Percentiles rank a stretch among this genome's conserved stretches.
Conservation (phyloP, 2,329 filamentous ascomycete species). For the Ceratocystis cacaofunesta region DNA sequence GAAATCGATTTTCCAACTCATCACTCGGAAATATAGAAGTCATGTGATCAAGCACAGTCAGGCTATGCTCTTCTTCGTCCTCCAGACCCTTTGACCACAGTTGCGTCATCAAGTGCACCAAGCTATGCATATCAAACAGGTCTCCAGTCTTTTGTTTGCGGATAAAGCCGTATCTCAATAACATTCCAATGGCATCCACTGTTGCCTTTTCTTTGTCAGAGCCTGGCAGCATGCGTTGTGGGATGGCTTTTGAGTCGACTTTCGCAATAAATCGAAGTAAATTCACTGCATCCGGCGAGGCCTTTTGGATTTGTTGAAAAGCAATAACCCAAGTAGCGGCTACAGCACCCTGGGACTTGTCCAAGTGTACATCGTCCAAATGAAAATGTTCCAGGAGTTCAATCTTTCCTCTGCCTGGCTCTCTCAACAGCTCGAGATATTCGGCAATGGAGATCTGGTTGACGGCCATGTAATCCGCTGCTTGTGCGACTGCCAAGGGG, state of each 20-base stretch:
- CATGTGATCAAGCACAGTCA: neutral
- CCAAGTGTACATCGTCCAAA: neutral
- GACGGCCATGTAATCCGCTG: constrained; percentile 16
- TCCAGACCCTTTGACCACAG: neutral
- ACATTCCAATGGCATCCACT: neutral
- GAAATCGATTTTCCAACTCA: neutral
- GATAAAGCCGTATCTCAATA: neutral
- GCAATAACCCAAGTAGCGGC: neutral
- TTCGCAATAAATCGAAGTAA: neutral
- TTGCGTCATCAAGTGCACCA: neutral
- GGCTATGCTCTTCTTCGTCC: neutral
- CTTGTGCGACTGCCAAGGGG: constrained; percentile 18
- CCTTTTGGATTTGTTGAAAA: neutral
- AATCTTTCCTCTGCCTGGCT: neutral
- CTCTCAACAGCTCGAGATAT: neutral
- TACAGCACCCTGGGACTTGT: neutral
- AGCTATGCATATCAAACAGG: neutral
- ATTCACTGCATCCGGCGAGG: neutral
- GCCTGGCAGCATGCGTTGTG: neutral
- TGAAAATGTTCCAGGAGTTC: neutral
- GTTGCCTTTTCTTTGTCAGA: neutral
- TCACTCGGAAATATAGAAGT: neutral
- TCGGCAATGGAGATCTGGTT: neutral
- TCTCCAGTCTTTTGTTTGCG: neutral
- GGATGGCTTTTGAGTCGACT: neutral